Conservation (phyloP, 345 rosid genomes). For the Rubroshorea leprosula region DNA sequence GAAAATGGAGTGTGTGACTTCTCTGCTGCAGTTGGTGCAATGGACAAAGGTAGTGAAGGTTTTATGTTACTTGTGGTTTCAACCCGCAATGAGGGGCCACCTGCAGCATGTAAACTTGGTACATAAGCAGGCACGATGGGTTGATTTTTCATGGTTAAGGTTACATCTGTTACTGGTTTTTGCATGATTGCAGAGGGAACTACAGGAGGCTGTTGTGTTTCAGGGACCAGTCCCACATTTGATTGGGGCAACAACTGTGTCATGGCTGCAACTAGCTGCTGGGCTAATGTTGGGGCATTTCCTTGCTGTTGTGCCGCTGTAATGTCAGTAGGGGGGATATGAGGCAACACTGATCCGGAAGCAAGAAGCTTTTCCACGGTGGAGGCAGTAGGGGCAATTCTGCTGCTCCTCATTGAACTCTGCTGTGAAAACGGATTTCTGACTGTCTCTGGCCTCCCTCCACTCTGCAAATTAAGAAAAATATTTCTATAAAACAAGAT, state of each 20-base stretch:
- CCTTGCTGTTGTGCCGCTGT: slow-evolving; percentile 31
- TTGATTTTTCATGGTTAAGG: too few relatives aligned
- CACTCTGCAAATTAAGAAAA: slow-evolving; percentile 51
- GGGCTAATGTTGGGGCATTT: slow-evolving; percentile 25
- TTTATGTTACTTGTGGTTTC: slow-evolving; percentile 12
- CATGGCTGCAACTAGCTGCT: slow-evolving; percentile 32
- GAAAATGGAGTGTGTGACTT: slow-evolving; percentile 20
- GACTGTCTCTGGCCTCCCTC: slow-evolving; percentile 49
- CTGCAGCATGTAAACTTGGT: slow-evolving; percentile 15
- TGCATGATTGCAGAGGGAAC: too few relatives aligned
- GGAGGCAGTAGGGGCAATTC: slow-evolving; percentile 25
- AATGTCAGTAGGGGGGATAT: slow-evolving; percentile 17
- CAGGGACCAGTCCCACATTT: slow-evolving; percentile 2
- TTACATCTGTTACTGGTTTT: too few relatives aligned
- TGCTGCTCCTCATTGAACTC: slow-evolving; percentile 27
- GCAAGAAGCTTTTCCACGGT: too few relatives aligned
- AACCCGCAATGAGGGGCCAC: slow-evolving; percentile 19
- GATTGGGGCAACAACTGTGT: slow-evolving; percentile 26
- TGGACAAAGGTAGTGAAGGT: too few relatives aligned
- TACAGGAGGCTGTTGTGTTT: slow-evolving; percentile 17
- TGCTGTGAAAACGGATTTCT: slow-evolving; percentile 65
- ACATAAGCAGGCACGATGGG: background rate
- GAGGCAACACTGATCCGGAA: slow-evolving; percentile 20
- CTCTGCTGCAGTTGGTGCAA: too few relatives aligned
- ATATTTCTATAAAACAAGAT: background rate